Evolutionary conservation across 805 yeast species (phyloP).

Genomic region (Metschnikowia noctiluminum): DNA sequence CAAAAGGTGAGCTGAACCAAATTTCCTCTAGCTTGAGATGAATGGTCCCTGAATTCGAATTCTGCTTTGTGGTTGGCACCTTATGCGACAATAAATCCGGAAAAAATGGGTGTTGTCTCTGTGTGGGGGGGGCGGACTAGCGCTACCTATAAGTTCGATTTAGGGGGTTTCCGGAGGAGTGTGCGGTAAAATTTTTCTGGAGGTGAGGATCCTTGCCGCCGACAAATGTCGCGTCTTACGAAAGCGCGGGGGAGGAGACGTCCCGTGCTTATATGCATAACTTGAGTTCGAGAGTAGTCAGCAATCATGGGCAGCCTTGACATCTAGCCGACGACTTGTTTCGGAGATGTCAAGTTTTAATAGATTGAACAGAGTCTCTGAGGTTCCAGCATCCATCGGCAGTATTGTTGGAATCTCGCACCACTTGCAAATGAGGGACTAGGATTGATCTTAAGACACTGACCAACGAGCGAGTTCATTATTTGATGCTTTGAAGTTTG

Average conservation of each 20-base stretch:
- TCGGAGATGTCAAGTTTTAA: no score
- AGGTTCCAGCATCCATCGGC: no score
- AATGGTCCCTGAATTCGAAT: constrained; percentile 1
- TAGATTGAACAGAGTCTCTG: no score
- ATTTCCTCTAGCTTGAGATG: background rate
- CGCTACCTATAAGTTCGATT: constrained; percentile 5
- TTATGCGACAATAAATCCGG: background rate
- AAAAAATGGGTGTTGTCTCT: constrained; percentile 1
- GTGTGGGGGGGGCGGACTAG: background rate
- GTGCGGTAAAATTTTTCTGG: constrained; percentile 17
- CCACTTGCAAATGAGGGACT: no score
- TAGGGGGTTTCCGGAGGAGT: constrained; percentile 14
- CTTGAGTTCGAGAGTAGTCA: background rate
- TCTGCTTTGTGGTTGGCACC: constrained; percentile 1
- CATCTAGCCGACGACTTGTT: no score
- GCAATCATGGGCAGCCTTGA: no score
- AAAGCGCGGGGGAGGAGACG: constrained; percentile 7
- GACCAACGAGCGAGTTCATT: no score
- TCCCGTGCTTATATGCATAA: constrained; percentile 2
- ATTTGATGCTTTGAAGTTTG: no score
- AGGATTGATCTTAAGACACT: no score
- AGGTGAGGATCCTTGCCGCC: constrained; percentile 8
- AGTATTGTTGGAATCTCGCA: no score
- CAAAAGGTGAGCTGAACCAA: background rate
- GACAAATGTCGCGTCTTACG: constrained; percentile 16